A percentile compares a stretch with the other conserved stretches of the same genome.
phyloP scores from a whole-genome alignment of 257 asterid genomes.

The Misopates orontium region DNA sequence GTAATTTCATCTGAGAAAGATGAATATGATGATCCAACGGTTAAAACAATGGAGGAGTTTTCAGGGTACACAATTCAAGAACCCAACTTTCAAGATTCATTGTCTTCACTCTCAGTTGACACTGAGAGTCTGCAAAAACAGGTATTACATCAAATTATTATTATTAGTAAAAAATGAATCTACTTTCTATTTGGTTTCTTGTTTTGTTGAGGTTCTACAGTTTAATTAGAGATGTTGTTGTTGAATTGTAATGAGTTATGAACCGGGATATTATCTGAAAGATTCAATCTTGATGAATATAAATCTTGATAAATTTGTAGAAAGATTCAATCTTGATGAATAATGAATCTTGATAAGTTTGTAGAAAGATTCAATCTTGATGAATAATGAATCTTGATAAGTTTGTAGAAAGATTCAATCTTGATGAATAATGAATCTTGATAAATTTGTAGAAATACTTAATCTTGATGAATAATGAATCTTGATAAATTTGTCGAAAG shows the following conservation, averaged over 20 bases:
- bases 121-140: conserved; percentile 55
- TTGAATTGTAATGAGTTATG: not conserved
- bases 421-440: not conserved
- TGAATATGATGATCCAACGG: conserved; percentile 46
- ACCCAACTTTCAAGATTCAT: conserved; percentile 38
- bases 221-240: not conserved
- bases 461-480: not conserved
- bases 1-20: conserved; percentile 37
- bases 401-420: not conserved
- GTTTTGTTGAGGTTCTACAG: conserved; percentile 35
- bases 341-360: not conserved
- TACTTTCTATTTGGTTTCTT: conserved; percentile 9
- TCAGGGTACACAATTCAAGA: conserved; percentile 80
- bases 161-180: not conserved
- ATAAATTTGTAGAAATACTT: not conserved
- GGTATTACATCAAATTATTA: conserved; percentile 33
- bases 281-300: not conserved
- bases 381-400: not conserved
- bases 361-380: not conserved
- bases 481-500: not conserved
- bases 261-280: conserved; percentile 2
- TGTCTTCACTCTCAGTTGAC: conserved; percentile 65
- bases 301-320: not conserved
- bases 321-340: not conserved
- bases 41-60: conserved; percentile 80